A percentile compares a stretch with the other conserved stretches of the same genome.
Evolutionary conservation across 23 red algal species (phyloP).

Genomic region (Gracilariopsis chorda): DNA sequence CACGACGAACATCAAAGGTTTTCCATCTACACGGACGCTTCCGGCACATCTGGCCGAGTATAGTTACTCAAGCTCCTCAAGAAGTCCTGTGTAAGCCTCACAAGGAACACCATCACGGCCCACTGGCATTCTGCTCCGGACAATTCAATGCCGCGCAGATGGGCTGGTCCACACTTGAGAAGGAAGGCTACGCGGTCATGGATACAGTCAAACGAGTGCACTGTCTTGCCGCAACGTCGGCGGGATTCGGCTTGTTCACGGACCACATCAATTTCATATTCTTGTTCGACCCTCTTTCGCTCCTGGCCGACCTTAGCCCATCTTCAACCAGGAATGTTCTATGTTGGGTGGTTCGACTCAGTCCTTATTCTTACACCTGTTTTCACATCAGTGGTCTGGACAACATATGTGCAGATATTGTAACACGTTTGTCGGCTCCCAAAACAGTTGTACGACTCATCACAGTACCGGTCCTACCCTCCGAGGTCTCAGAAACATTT

Average conservation of each 20-base stretch:
- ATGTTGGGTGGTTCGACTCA: not conserved
- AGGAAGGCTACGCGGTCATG: not conserved
- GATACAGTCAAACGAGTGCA: not conserved
- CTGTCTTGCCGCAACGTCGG: not conserved
- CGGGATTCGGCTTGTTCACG: not conserved
- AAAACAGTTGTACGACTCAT: not conserved
- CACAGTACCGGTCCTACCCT: not conserved
- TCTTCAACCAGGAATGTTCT: not conserved
- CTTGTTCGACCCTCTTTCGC: slow-evolving; percentile 6
- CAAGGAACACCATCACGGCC: not conserved
- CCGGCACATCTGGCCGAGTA: not conserved
- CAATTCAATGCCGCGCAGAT: not conserved
- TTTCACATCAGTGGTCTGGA: slow-evolving; percentile 26
- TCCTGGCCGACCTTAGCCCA: not conserved
- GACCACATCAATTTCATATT: slow-evolving; percentile 30
- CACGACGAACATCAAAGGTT: not conserved
- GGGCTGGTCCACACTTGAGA: not conserved
- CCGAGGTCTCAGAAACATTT: not conserved
- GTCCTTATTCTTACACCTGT: not conserved
- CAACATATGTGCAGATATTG: not conserved
- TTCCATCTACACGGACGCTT: not conserved
- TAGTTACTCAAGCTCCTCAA: not conserved
- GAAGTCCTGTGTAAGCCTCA: not conserved
- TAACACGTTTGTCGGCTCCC: not conserved
- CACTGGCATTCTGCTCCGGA: not conserved